Evolutionary conservation across 2,329 filamentous ascomycete genomes (phyloP).

Genomic region (Dactylella cylindrospora): DNA sequence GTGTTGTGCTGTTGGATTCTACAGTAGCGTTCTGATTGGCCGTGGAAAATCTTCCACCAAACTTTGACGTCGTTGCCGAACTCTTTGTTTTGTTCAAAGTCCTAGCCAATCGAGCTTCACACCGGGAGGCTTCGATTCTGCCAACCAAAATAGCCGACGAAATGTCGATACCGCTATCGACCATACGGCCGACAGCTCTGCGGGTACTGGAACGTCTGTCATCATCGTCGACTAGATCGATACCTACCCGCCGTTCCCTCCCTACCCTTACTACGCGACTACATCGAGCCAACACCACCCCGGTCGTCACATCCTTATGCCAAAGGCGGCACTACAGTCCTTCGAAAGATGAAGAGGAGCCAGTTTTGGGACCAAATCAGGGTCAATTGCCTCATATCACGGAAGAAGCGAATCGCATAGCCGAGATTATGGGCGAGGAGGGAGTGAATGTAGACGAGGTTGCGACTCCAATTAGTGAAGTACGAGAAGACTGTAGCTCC

Average conservation of each 20-base stretch:
- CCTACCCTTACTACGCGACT: slow-evolving; percentile 24
- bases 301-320: neutral
- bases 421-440: slow-evolving; percentile 38
- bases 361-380: slow-evolving; percentile 6
- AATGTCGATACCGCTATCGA: slow-evolving; percentile 30
- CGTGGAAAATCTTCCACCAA: no score
- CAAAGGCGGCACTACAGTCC: slow-evolving; percentile 22
- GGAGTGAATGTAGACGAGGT: slow-evolving; percentile 32
- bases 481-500: neutral
- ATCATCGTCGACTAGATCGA: slow-evolving; percentile 7
- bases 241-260: slow-evolving; percentile 18
- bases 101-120: no score
- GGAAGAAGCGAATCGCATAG: slow-evolving; percentile 21
- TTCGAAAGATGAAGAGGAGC: slow-evolving; percentile 5
- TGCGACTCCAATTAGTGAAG: slow-evolving; percentile 36
- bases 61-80: no score
- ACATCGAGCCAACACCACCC: slow-evolving; percentile 14
- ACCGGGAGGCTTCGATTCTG: no score
- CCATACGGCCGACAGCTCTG: slow-evolving; percentile 22
- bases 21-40: no score
- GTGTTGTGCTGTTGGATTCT: no score
- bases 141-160: neutral
- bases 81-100: no score
- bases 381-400: slow-evolving; percentile 19
- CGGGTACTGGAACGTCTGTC: slow-evolving; percentile 19